Conservation (phyloP, 2,329 filamentous ascomycete genomes). For the Neofusicoccum parvum region DNA sequence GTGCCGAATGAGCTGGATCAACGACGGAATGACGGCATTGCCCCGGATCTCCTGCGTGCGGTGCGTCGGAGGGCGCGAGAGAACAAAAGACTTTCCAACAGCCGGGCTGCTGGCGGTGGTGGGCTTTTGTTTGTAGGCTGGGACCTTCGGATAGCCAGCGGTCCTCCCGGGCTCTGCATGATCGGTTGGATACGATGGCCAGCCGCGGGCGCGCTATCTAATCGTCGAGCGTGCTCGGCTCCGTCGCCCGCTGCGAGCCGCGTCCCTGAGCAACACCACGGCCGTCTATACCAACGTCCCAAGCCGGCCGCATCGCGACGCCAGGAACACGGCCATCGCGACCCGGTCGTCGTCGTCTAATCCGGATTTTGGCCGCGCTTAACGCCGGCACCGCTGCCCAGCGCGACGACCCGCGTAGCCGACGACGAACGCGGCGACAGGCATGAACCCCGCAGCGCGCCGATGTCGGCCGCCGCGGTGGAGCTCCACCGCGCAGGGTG, state of each 20-base stretch:
- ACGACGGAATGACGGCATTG: not conserved
- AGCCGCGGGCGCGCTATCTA: not conserved
- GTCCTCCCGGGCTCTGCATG: slow-evolving; percentile 6
- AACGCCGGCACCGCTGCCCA: no score
- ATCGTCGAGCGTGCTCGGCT: no score
- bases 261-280: no score
- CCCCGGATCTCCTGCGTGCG: no score
- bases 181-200: slow-evolving; percentile 13
- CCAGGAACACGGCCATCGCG: no score
- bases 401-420: not conserved
- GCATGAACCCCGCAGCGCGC: not conserved
- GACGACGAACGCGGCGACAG: not conserved
- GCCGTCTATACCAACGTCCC: no score
- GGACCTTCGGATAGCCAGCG: not conserved
- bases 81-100: not conserved
- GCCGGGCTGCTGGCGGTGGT: not conserved
- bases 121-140: not conserved
- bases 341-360: no score
- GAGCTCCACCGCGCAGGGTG: no score
- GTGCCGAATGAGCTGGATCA: not conserved
- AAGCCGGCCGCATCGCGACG: no score
- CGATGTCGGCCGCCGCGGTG: no score
- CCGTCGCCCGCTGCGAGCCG: no score
- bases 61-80: not conserved
- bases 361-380: no score